A percentile compares a stretch with the other conserved stretches of the same genome.
Evolutionary conservation across 129 eudicot species (phyloP).

Genomic region (Helichrysum umbraculigerum): DNA sequence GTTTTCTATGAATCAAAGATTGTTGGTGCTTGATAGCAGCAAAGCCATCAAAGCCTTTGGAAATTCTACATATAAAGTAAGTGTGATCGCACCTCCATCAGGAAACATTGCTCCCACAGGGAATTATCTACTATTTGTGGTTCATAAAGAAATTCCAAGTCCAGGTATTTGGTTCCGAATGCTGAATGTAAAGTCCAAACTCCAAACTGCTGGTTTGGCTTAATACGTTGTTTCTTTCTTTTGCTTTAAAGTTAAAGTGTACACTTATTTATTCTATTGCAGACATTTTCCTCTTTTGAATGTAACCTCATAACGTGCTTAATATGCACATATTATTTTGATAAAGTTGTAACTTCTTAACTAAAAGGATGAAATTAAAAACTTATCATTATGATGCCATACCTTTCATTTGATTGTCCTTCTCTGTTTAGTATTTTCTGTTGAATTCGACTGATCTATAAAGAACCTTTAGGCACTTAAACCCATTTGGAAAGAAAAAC

Average conservation of each 20-base stretch:
- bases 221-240: background rate
- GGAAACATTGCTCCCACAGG: conserved; percentile 8
- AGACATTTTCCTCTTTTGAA: background rate
- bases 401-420: too few species aligned
- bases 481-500: too few species aligned
- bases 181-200: background rate
- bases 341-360: too few species aligned
- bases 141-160: conserved; percentile 19
- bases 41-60: conserved; percentile 23
- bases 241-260: background rate
- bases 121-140: conserved; percentile 10
- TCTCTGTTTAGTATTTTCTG: too few species aligned
- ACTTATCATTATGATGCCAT: too few species aligned
- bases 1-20: conserved; percentile 36
- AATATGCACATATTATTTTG: background rate
- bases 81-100: conserved; percentile 26
- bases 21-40: conserved; percentile 25
- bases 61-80: conserved; percentile 23
- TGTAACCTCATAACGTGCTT: background rate
- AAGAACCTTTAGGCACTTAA: too few species aligned
- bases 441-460: too few species aligned
- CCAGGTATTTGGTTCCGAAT: conserved; percentile 16
- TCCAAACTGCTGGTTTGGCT: background rate
- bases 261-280: background rate
- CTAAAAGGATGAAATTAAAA: background rate